phyloP scores from a whole-genome alignment of 2,329 filamentous ascomycete species.

The Diplodia mutila region DNA sequence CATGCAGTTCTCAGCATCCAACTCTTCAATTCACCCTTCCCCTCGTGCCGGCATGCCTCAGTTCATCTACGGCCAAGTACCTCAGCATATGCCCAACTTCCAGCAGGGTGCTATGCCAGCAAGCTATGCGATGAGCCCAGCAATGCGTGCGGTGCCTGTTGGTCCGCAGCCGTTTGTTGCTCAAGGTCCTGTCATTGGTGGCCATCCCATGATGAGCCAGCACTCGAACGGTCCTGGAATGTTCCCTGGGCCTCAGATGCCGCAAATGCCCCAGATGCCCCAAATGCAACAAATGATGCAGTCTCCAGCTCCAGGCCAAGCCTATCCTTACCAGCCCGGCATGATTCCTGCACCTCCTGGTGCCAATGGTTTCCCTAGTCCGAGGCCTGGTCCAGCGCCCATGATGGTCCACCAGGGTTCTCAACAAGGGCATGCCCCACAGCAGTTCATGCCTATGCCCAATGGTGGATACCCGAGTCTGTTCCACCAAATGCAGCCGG shows the following conservation, averaged over 20 bases:
- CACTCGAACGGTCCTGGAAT: slow-evolving; percentile 71
- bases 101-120: slow-evolving; percentile 61
- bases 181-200: slow-evolving; percentile 71
- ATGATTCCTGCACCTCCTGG: slow-evolving; percentile 59
- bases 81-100: slow-evolving; percentile 52
- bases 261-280: slow-evolving; percentile 18
- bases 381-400: slow-evolving; percentile 73
- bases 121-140: slow-evolving; percentile 72
- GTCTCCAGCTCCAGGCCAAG: slow-evolving; percentile 65
- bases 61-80: slow-evolving; percentile 68
- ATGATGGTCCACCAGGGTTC: slow-evolving; percentile 97
- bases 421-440: slow-evolving; percentile 77
- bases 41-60: slow-evolving; percentile 71
- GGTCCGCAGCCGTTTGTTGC: slow-evolving; percentile 72
- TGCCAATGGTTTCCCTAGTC: slow-evolving; percentile 83
- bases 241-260: slow-evolving; percentile 55
- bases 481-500: slow-evolving; percentile 70
- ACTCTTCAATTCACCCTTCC: slow-evolving; percentile 79
- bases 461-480: slow-evolving; percentile 75
- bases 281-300: slow-evolving; percentile 61
- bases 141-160: slow-evolving; percentile 70
- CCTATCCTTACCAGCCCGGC: slow-evolving; percentile 66
- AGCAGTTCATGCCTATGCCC: slow-evolving; percentile 74
- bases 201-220: slow-evolving; percentile 79
- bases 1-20: slow-evolving; percentile 83